A percentile compares a stretch with the other conserved stretches of the same genome.
Evolutionary conservation across 495 filamentous ascomycete species (phyloP).

Genomic region (Xylaria sp.): DNA sequence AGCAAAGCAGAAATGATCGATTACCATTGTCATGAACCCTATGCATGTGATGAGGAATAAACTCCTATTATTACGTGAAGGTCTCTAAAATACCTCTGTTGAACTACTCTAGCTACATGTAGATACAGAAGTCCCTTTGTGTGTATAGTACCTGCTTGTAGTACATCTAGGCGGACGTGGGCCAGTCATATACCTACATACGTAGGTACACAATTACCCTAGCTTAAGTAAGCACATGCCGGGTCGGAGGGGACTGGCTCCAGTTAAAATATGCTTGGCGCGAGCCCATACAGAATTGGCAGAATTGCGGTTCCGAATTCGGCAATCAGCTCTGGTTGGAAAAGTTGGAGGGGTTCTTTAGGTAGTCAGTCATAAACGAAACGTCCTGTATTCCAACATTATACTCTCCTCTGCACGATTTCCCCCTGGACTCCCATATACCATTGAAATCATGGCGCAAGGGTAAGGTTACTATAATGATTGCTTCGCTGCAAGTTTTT

Average conservation of each 20-base stretch:
- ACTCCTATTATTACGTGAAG: too few species aligned
- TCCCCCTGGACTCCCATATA: not conserved
- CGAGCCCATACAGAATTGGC: too few species aligned
- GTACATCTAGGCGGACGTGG: too few species aligned
- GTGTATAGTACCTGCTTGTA: too few species aligned
- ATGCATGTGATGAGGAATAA: too few species aligned
- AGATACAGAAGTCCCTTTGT: too few species aligned
- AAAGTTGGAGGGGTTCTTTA: slow-evolving; percentile 21
- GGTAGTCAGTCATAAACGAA: not conserved
- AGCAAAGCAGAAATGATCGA: too few species aligned
- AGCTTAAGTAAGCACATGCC: not conserved
- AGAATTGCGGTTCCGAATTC: slow-evolving; percentile 23
- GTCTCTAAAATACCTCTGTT: too few species aligned
- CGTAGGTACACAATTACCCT: not conserved
- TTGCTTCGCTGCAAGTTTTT: not conserved
- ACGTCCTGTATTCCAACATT: not conserved
- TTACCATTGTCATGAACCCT: too few species aligned
- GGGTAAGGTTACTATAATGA: slow-evolving; percentile 3
- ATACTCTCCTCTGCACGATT: slow-evolving; percentile 5
- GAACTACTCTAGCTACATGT: too few species aligned
- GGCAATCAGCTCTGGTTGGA: slow-evolving; percentile 23
- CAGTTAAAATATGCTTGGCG: slow-evolving; percentile 16
- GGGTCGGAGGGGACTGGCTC: slow-evolving; percentile 20
- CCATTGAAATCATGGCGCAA: slow-evolving; percentile 16
- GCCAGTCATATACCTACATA: not conserved